These are phyloP conservation scores for Fusarium sp. DNA, from an alignment of 2,329 filamentous ascomycete genomes.

Conservation along the genomic window DNA sequence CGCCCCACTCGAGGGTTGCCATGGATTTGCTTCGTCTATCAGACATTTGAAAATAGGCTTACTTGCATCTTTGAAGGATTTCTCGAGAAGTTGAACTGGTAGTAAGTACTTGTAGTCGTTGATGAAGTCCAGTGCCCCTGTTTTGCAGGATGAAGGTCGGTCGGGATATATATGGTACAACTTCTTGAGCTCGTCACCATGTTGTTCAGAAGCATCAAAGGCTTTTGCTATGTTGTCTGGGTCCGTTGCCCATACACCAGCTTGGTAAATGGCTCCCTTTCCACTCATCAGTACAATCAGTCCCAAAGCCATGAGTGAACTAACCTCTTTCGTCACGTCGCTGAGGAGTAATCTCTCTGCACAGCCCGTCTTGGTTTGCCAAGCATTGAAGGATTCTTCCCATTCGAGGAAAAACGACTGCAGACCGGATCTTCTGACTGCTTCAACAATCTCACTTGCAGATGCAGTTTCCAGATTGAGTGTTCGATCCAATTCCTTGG, in stretches of 20 bases:
- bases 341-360: background rate
- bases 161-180: conserved; percentile 52
- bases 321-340: conserved; percentile 1
- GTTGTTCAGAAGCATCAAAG: background rate
- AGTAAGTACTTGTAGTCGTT: conserved; percentile 46
- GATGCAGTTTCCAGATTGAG: background rate
- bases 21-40: conserved; percentile 57
- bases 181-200: conserved; percentile 47
- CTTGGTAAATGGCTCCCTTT: background rate
- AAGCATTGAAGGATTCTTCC: background rate
- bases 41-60: conserved; percentile 52
- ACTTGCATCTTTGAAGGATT: conserved; percentile 31
- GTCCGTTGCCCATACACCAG: background rate
- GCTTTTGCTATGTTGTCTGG: background rate
- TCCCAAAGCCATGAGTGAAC: accelerated
- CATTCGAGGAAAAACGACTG: conserved; percentile 17
- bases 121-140: conserved; percentile 52
- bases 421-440: background rate
- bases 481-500: conserved; percentile 34
- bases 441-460: background rate
- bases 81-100: conserved; percentile 25
- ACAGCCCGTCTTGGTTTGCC: background rate
- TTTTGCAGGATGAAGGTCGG: conserved; percentile 51
- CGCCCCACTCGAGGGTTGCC: conserved; percentile 55
- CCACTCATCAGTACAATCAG: accelerated